phyloP scores from a whole-genome alignment of 108 stramenopile species.

The Pseudonitzschia pungens region DNA sequence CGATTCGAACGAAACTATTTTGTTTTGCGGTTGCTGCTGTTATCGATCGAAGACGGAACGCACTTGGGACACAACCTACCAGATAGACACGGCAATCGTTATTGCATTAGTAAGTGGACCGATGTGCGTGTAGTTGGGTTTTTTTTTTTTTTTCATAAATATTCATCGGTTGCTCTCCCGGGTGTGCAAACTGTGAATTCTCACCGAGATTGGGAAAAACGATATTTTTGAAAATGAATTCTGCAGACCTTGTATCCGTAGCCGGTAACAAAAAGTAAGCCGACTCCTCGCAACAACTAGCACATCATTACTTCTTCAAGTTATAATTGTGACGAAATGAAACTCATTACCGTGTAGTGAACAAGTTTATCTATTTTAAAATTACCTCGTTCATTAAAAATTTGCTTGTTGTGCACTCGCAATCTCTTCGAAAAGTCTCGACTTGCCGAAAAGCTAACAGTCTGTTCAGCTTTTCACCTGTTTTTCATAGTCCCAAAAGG shows the following conservation, averaged over 20 bases:
- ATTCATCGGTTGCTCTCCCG: not conserved
- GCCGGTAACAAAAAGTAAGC: constrained; percentile 15
- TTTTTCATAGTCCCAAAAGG: too few relatives aligned
- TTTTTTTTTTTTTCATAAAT: not conserved
- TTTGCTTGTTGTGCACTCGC: too few relatives aligned
- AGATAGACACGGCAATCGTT: constrained; percentile 13
- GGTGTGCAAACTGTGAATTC: not conserved
- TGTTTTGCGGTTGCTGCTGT: not conserved
- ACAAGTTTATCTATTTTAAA: too few relatives aligned
- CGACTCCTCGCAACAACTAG: not conserved
- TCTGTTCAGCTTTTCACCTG: too few relatives aligned
- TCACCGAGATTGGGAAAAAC: not conserved
- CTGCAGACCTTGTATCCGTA: constrained; percentile 11
- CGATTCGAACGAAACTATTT: not conserved
- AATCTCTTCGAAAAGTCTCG: too few relatives aligned
- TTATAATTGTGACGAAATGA: too few relatives aligned
- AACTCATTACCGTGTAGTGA: too few relatives aligned
- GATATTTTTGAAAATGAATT: not conserved
- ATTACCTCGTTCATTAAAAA: too few relatives aligned
- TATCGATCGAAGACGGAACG: constrained; percentile 21
- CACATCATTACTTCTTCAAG: too few relatives aligned
- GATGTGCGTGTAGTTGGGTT: too few relatives aligned
- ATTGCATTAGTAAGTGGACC: constrained; percentile 21
- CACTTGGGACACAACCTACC: constrained; percentile 71
- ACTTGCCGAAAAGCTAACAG: too few relatives aligned